These are phyloP conservation scores for Kodamaea fungicola DNA, from an alignment of 1,139 yeast genomes.

Conservation along the genomic window DNA sequence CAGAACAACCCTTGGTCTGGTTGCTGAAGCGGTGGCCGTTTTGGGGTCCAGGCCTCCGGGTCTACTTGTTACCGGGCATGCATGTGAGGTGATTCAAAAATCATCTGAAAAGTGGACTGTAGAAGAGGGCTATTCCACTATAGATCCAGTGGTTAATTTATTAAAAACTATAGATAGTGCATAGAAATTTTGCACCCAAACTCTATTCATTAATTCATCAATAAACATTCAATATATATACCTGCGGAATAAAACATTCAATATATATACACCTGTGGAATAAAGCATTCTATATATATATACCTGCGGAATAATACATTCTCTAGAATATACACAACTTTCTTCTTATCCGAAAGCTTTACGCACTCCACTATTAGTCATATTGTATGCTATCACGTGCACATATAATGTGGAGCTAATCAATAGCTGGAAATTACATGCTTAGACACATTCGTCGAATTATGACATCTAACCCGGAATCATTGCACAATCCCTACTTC, in stretches of 20 bases:
- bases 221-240: too few relatives aligned
- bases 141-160: conserved; percentile 1
- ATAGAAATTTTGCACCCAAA: neutral
- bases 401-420: too few relatives aligned
- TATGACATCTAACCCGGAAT: conserved; percentile 11
- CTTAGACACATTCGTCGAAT: conserved; percentile 1
- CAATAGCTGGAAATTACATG: neutral
- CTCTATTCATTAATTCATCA: too few relatives aligned
- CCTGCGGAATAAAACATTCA: too few relatives aligned
- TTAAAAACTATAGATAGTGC: neutral
- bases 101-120: conserved; percentile 39
- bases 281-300: too few relatives aligned
- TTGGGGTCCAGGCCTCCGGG: conserved; percentile 96
- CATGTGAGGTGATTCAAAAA: conserved; percentile 59
- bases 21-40: conserved; percentile 71
- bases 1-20: conserved; percentile 63
- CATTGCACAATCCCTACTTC: conserved; percentile 61
- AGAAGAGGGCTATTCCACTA: conserved; percentile 52
- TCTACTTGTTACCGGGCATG: conserved; percentile 73
- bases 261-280: too few relatives aligned
- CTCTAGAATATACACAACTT: too few relatives aligned
- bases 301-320: too few relatives aligned
- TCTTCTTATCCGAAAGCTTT: too few relatives aligned
- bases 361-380: too few relatives aligned
- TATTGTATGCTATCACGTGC: too few relatives aligned